Evolutionary conservation across 306 rosid species (phyloP), one percentile per base, ranked within the genome.

Genomic region (Crataegus laevigata): DNA sequence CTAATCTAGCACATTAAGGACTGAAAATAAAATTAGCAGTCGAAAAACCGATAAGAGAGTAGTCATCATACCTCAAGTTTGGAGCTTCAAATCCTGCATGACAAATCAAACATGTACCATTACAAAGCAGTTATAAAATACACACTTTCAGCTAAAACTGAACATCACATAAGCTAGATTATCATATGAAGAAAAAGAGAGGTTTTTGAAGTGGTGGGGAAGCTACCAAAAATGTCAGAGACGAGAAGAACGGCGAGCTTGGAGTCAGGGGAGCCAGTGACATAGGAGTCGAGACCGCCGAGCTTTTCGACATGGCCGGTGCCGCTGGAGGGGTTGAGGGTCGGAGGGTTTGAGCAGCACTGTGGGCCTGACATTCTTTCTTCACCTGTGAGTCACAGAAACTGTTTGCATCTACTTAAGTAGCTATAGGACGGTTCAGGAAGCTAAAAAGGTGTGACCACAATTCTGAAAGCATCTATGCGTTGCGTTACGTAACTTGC

Each of bases 81-180:
- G 98, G 98, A 3, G 96, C 92, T 80, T 92, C 91, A 84, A 81
- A 87, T 42, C 98, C 94, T 90, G 90, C 75, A 88, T 26, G 65
- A 77, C 19, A 60, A 26, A 60, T 6, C 1, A 14, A 60, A 60
- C 19, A 14, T 60, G 5, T 4, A 17, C 14, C 18, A 26, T 60
- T 17, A 26, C 18, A 60, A 60, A n/a, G 24, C 13, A 55, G 25
- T 55, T n/a, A 21, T 26, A 55, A 55, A 15, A 17, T 22, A n/a
- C 25, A 8, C n/a, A 63, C n/a, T 30, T 63, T 17, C 13, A 29
- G 9, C 5, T 22, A 11, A 15, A 3, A 29, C 18, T 63, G 40
- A 63, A 63, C 68, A 30, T 7, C 2, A 17, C 21, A 29, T 21
- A 30, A 17, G 24, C 68, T 63, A 7, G 65, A 60, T 26, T 60